These are phyloP conservation scores for Heritiera fomes DNA, from an alignment of 345 rosid genomes.

Conservation along the genomic window DNA sequence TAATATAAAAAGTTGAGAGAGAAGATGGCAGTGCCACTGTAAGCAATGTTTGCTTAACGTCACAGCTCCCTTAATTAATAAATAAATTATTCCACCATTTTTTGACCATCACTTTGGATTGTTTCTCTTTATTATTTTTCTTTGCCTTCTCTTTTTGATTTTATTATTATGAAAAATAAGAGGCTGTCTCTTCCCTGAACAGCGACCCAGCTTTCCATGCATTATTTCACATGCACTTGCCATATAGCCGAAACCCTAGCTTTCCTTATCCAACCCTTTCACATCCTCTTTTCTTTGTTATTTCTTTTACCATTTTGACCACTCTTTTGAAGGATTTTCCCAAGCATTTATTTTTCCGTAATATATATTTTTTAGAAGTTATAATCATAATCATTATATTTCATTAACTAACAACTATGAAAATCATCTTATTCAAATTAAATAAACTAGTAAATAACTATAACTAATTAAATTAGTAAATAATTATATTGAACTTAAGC, in stretches of 20 bases:
- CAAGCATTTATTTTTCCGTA: not conserved
- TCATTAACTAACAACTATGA: too few relatives aligned
- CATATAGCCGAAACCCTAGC: conserved; percentile 38
- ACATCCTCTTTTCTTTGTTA: not conserved
- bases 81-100: conserved; percentile 55
- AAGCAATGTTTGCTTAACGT: conserved; percentile 69
- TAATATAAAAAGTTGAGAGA: conserved; percentile 25
- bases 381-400: too few relatives aligned
- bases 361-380: too few relatives aligned
- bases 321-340: not conserved
- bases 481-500: too few relatives aligned
- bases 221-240: conserved; percentile 65
- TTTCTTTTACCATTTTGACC: conserved; percentile 50
- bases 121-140: too few relatives aligned
- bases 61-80: conserved; percentile 28
- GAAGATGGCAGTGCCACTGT: conserved; percentile 31
- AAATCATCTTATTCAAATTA: too few relatives aligned
- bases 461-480: too few relatives aligned
- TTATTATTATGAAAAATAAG: conserved; percentile 5
- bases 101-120: conserved; percentile 52
- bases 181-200: conserved; percentile 23
- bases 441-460: too few relatives aligned
- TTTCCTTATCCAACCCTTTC: conserved; percentile 17
- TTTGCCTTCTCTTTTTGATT: not conserved
- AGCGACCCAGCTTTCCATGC: conserved; percentile 69